phyloP scores from a whole-genome alignment of 139 green algal genomes.

The Chlorella sp. region DNA sequence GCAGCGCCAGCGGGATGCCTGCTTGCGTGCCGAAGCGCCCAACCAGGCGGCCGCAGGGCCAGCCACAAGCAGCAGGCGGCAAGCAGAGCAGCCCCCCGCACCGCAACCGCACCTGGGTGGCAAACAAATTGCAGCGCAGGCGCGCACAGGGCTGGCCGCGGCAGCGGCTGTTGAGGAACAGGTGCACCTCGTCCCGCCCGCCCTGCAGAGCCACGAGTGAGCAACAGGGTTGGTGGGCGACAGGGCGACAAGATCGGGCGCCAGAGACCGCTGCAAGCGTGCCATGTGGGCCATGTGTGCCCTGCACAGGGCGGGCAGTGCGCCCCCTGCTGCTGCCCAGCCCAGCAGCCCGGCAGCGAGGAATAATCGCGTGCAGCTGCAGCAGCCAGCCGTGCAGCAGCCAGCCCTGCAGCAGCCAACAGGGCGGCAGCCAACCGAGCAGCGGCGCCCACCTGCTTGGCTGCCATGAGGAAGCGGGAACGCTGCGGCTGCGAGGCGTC shows the following conservation, averaged over 20 bases:
- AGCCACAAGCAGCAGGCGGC: background rate
- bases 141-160: constrained; percentile 24
- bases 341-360: too few relatives aligned
- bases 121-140: constrained; percentile 43
- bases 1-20: too few relatives aligned
- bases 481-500: constrained; percentile 21
- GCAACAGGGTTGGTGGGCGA: background rate
- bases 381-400: too few relatives aligned
- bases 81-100: background rate
- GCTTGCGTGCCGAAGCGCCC: too few relatives aligned
- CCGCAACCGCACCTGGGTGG: constrained; percentile 5
- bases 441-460: constrained; percentile 7
- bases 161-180: constrained; percentile 35
- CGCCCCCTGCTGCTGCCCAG: too few relatives aligned
- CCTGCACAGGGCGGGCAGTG: too few relatives aligned
- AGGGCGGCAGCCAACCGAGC: background rate
- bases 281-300: too few relatives aligned
- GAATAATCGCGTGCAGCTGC: too few relatives aligned
- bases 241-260: too few relatives aligned
- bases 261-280: too few relatives aligned
- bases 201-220: background rate
- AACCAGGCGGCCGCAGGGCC: too few relatives aligned
- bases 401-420: background rate
- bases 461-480: constrained; percentile 37
- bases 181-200: constrained; percentile 7